A percentile compares a stretch with the other conserved stretches of the same genome.
phyloP scores from a whole-genome alignment of 2,329 filamentous ascomycete genomes.

The Nannizzia gypsea region DNA sequence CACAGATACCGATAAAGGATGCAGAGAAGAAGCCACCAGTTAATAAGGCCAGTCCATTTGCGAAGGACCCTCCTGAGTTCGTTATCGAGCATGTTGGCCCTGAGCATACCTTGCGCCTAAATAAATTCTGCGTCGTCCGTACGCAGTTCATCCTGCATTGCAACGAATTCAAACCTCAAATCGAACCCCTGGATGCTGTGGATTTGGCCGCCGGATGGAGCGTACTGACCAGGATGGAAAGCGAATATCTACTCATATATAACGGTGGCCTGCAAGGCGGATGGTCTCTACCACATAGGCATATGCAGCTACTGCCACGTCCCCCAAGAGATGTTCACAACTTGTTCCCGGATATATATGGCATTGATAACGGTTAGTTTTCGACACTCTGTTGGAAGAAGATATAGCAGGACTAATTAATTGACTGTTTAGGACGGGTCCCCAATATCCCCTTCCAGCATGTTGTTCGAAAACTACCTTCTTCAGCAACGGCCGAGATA shows the following conservation, averaged over 20 bases:
- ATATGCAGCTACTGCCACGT: constrained; percentile 14
- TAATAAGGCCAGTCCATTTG: constrained; percentile 11
- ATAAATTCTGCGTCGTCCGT: constrained; percentile 17
- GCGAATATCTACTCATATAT: constrained; percentile 13
- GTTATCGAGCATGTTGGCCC: constrained; percentile 12
- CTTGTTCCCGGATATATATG: constrained; percentile 14
- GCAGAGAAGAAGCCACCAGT: constrained; percentile 6
- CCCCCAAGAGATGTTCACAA: constrained; percentile 10
- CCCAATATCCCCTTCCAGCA: constrained; percentile 13
- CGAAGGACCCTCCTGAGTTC: constrained; percentile 15
- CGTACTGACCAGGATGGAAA: constrained; percentile 11
- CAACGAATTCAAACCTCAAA: constrained; percentile 16
- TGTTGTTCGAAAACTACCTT: constrained; percentile 3
- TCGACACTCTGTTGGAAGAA: neutral
- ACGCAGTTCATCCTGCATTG: constrained; percentile 16
- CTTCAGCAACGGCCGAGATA: neutral
- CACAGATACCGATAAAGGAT: constrained; percentile 13
- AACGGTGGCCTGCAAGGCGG: constrained; percentile 14
- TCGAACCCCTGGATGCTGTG: constrained; percentile 10
- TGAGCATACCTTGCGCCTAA: constrained; percentile 16
- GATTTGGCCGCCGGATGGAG: constrained; percentile 14
- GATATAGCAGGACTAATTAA: neutral
- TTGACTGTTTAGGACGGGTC: constrained; percentile 6
- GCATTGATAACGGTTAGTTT: constrained; percentile 10
- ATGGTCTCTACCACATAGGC: constrained; percentile 14